These are phyloP conservation scores for Grigorovia jiainica DNA, from an alignment of 805 yeast genomes.

Conservation along the genomic window DNA sequence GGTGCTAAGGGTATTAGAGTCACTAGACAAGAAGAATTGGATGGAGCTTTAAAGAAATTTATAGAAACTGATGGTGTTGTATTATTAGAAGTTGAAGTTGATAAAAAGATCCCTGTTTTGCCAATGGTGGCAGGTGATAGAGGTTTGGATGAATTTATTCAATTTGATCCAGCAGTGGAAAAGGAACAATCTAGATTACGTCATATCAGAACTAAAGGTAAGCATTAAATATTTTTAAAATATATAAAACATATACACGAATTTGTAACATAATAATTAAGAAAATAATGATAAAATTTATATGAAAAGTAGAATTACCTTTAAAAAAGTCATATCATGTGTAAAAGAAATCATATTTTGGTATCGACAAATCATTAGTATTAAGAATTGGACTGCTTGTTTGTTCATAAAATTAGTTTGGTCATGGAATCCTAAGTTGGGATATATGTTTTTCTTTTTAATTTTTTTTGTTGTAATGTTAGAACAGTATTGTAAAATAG, in stretches of 20 bases:
- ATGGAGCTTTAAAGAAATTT: slow-evolving; percentile 52
- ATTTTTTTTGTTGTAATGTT: no score
- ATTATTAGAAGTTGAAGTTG: slow-evolving; percentile 81
- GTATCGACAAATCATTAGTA: no score
- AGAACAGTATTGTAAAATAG: no score
- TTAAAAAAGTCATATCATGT: no score
- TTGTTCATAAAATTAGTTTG: no score
- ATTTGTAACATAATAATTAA: neutral
- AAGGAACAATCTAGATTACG: slow-evolving; percentile 58
- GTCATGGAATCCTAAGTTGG: no score
- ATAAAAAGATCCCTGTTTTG: slow-evolving; percentile 84
- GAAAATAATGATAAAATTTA: neutral
- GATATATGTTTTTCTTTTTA: no score
- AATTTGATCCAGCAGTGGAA: slow-evolving; percentile 77
- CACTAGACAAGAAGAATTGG: slow-evolving; percentile 56
- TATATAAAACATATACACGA: neutral
- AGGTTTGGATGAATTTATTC: slow-evolving; percentile 85
- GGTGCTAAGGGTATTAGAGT: slow-evolving; percentile 78
- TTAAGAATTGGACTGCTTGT: no score
- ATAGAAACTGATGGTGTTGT: slow-evolving; percentile 76
- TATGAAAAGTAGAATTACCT: no score
- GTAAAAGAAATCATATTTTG: no score
- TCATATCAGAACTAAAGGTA: slow-evolving; percentile 62
- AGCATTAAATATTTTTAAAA: slow-evolving; percentile 34
- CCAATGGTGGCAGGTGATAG: slow-evolving; percentile 98